Evolutionary conservation across 176 grass and related monocot species (phyloP).

Genomic region (Triticum urartu): DNA sequence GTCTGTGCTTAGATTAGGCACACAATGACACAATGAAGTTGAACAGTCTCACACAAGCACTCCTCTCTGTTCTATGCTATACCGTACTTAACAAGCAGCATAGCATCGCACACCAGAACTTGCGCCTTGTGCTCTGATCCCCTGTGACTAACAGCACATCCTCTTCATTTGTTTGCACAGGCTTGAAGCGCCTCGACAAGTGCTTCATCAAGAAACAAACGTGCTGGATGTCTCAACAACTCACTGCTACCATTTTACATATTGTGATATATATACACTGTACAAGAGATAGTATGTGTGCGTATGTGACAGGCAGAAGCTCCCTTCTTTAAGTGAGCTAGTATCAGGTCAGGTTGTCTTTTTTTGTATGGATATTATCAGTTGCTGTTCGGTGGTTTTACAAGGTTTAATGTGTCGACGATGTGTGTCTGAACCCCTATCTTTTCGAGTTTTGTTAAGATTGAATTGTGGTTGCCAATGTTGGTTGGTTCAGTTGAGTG

Average conservation of each 20-base stretch:
- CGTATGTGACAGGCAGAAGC: slow-evolving; percentile 20
- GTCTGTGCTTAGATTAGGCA: not conserved
- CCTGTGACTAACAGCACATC: not conserved
- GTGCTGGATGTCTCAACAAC: not conserved
- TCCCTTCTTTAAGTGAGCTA: slow-evolving; percentile 17
- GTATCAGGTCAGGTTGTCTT: slow-evolving; percentile 16
- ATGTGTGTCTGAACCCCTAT: not conserved
- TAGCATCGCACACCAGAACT: not conserved
- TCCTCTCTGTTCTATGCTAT: not conserved
- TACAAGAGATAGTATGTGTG: slow-evolving; percentile 29
- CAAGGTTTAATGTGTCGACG: slow-evolving; percentile 8
- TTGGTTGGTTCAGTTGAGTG: not conserved
- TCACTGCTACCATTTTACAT: slow-evolving; percentile 27
- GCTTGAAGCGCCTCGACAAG: slow-evolving; percentile 30
- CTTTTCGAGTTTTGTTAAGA: not conserved
- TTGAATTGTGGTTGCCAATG: not conserved
- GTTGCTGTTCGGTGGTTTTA: not conserved
- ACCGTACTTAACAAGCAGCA: not conserved
- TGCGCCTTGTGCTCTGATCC: not conserved
- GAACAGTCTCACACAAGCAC: not conserved
- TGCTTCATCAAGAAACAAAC: not conserved
- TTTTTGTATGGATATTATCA: slow-evolving; percentile 6
- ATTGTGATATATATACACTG: slow-evolving; percentile 28
- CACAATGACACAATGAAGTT: not conserved
- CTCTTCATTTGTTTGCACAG: slow-evolving; percentile 28